Evolutionary conservation across 768 basidiomycete species (phyloP).

Genomic region (Hortiboletus campestris): DNA sequence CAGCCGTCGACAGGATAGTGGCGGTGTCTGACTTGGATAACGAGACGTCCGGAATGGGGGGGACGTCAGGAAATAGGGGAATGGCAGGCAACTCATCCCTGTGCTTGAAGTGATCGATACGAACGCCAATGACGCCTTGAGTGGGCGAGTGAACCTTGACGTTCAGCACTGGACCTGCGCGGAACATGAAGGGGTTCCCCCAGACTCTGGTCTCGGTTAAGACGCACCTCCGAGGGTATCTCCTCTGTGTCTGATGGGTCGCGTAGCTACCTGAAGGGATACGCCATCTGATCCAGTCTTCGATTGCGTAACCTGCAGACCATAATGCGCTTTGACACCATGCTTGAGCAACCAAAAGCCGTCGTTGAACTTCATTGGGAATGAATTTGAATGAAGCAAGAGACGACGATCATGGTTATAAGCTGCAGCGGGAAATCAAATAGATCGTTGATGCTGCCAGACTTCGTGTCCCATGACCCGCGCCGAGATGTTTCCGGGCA

Average conservation of each 20-base stretch:
- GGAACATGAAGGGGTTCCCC: neutral
- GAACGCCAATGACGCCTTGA: constrained; percentile 54
- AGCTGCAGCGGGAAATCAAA: neutral
- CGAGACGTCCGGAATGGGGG: constrained; percentile 43
- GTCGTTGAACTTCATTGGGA: constrained; percentile 67
- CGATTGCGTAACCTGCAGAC: constrained; percentile 57
- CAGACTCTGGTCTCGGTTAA: neutral
- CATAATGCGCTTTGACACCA: constrained; percentile 60
- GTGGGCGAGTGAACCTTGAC: constrained; percentile 54
- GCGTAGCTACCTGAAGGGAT: constrained; percentile 58
- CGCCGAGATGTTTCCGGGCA: too few species aligned
- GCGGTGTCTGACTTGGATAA: constrained; percentile 27
- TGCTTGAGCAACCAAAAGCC: constrained; percentile 68
- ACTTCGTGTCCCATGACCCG: neutral
- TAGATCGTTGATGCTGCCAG: neutral
- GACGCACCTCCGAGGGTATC: constrained; percentile 57
- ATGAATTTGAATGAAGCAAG: neutral
- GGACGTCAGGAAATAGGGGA: constrained; percentile 60
- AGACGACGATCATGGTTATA: neutral
- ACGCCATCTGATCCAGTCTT: constrained; percentile 45
- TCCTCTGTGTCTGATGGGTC: constrained; percentile 59
- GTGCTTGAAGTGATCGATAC: constrained; percentile 53
- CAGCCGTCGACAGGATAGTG: constrained; percentile 43
- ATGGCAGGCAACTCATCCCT: constrained; percentile 46
- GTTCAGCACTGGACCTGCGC: constrained; percentile 17